Evolutionary conservation across 257 asterid species (phyloP), one percentile per base, ranked within the genome.

Genomic region (Scutellaria baicalensis): DNA sequence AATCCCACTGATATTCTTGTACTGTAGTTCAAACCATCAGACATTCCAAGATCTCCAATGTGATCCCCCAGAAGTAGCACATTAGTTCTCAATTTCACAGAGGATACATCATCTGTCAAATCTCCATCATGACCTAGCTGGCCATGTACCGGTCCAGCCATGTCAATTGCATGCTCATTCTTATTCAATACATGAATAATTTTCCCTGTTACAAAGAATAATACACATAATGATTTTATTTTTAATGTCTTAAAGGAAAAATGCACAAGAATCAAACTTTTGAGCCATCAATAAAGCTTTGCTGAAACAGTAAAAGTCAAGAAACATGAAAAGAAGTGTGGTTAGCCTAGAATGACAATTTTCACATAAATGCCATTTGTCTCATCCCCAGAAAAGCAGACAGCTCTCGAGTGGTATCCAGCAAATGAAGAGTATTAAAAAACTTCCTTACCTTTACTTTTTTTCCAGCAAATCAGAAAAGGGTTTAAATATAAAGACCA

Each of bases 31-130:
- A 92, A 79, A 75, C 98, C 97, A 67, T 92, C 97, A 40, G 97
- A 88, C 97, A 92, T 92, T 73, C 98, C 95, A 80, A 92, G 83
- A 80, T 92, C 97, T 71, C 98, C 98, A 69, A 90, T 79, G 69
- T 90, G 98, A 78, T 90, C 98, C 65, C 97, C 98, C 40, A 92
- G 90, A 65, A 92, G 97, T 69, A 92, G 82, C 84, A 92, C 97
- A 75, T 90, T 89, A 48, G 95, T 90, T 80, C 97, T 90, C 84
- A 65, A 59, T 83, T 77, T 85, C 73, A 92, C 79, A 8, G 78
- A 81, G 64, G 90, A 72, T 21, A 77, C 50, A 66, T 89, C 96
- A 12, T 85, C 75, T 17, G 66, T 23, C 56, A 55, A 75, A 75
- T 83, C 93, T 77, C 84, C 74, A 23, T 70, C 66, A 68, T 80